These are phyloP conservation scores for Chlorella sp. DNA, from an alignment of 139 green algal species.

Conservation along the genomic window DNA sequence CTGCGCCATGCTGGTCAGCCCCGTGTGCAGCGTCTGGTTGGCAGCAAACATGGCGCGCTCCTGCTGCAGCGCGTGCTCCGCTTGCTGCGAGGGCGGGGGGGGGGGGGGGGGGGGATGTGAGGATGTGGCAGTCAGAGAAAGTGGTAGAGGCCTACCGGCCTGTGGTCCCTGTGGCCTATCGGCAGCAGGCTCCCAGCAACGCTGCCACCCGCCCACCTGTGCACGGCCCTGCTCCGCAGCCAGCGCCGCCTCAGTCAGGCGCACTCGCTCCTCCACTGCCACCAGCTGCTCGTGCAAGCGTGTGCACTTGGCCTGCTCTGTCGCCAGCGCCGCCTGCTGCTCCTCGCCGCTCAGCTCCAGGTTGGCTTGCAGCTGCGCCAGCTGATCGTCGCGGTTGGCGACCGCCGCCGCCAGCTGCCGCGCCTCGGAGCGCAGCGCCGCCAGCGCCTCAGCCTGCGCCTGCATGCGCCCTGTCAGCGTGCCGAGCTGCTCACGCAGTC, in stretches of 20 bases:
- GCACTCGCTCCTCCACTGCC: constrained; percentile 7
- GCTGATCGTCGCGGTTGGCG: neutral
- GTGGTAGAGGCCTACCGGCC: neutral
- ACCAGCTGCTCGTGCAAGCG: constrained; percentile 20
- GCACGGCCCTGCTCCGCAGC: constrained; percentile 4
- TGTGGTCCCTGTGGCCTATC: too few species aligned
- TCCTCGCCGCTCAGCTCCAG: neutral
- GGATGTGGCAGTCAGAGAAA: neutral
- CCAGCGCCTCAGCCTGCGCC: neutral
- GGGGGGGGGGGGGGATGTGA: neutral
- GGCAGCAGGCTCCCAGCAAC: neutral
- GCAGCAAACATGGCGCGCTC: constrained; percentile 11
- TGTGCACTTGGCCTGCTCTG: constrained; percentile 1
- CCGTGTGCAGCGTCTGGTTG: constrained; percentile 7
- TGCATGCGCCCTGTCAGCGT: neutral
- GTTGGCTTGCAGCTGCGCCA: neutral
- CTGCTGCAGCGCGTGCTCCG: constrained; percentile 19
- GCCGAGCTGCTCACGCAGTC: neutral
- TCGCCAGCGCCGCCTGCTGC: constrained; percentile 5
- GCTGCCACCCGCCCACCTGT: neutral
- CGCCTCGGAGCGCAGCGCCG: constrained; percentile 8
- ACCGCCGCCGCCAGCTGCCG: constrained; percentile 3
- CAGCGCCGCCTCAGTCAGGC: neutral
- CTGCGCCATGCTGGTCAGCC: neutral
- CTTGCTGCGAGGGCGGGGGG: neutral